Base-by-base conservation (phyloP, 768 basidiomycete species). In the Rubroboletus pulcherrimus region DNA sequence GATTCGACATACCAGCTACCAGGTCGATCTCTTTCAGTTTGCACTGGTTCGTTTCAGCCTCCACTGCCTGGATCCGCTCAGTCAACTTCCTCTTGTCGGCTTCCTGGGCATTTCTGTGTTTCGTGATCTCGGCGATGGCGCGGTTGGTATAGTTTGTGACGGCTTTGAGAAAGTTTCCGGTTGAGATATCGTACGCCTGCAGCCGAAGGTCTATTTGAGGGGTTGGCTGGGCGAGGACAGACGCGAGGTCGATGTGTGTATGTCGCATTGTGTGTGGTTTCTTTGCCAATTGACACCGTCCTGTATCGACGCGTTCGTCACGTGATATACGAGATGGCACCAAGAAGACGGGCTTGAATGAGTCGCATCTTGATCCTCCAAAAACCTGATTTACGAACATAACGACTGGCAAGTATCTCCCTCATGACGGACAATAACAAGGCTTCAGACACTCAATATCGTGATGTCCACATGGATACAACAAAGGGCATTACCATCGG, bases 11-110 rank as follows among this genome's bases (percentile, higher is more conserved):
- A 93, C 92, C 81, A 53, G 82, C 80, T 3, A 91, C 78, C 53
- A 95, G 78, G 49, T 90, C 86, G 31, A 91, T 86, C 71, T 94
- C 93, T 63, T 77, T 80, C 49, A 89, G 66, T 61, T 92, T 89
- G 72, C 89, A 92, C 42, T 84, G 76, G 51, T 82, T 85, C 2
- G 81, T 93, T 70, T 92, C 87, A 0, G 75, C 63, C 66, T 93
- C 88, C 0, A 84, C 76, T 8, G 80, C 76, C 42, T 83, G 78
- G 9, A 73, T 81, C 66, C 81, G 83, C 47, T 93, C 92, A 8
- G 72, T 55, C 0, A 84, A 58, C 56, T 78, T 80, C 65, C 87
- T 88, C 72, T 81, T 84, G 66, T 85, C 84, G 1, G 78, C 68
- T 2, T 74, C 74, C 63, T 92, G 86, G 17, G 78, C 74, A 37